Evolutionary conservation across 1,284 basidiomycete species (phyloP), one percentile per base, ranked within the genome.

Genomic region (Tilletia indica): DNA sequence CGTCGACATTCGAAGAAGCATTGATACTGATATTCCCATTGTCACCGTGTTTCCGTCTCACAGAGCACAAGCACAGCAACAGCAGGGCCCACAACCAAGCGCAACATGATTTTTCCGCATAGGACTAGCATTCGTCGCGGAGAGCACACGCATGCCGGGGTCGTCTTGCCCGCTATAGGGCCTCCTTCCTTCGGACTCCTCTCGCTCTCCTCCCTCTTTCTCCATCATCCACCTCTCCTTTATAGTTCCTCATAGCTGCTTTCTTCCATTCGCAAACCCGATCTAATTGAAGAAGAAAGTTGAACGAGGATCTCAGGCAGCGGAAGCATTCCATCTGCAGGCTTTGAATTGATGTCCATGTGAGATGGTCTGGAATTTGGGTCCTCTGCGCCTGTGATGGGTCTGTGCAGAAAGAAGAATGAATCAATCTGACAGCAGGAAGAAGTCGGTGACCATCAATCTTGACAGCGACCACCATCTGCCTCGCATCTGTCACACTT

Each of bases 51-150:
- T 54, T n/a, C 19, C 8, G 8, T 63, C 36, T 9, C 6, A 8
- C 58, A 63, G 58, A 63, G n/a, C 16, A 63, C 58, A 63, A 63
- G 58, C 58, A 63, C 25, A 31, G 58, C 58, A 54, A 54, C 51
- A 63, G 58, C 51, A 54, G 21, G 16, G 25, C 58, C 14, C 58
- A 63, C 25, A 16, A 63, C 25, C 58, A 63, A 8, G 25, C 6
- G 58, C 58, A 38, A 63, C 58, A 63, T 63, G 25, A 45, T 45
- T 45, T 45, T 45, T 14, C 42, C 42, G 6, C 14, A 1, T 3
- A 45, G 42, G 42, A 45, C 42, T 14, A 45, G 42, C 42, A 48
- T 54, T 8, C 8, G 51, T 54, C 21, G 51, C 8, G 21, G 16
- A 54, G 16, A 45, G 14, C 6, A 14, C 42, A 45, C 42, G 25